phyloP scores from a whole-genome alignment of 148 eudicot genomes.

The Fagopyrum tataricum region DNA sequence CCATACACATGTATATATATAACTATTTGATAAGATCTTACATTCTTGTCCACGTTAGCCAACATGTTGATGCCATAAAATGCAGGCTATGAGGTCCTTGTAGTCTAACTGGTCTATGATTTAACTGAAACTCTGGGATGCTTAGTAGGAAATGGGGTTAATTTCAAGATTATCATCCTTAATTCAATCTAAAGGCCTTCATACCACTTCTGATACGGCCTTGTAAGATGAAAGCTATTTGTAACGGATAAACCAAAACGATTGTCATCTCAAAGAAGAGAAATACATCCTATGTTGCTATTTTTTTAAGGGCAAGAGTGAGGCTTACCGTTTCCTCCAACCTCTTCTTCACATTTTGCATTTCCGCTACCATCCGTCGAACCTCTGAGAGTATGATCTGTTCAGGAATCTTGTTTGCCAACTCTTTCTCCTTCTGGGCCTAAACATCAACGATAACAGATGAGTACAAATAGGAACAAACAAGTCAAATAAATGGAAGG shows the following conservation, averaged over 20 bases:
- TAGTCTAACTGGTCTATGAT: no score
- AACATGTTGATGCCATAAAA: no score
- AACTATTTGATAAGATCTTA: no score
- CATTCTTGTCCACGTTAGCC: no score
- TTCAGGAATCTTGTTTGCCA: slow-evolving; percentile 66
- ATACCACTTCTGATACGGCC: no score
- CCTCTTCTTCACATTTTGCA: slow-evolving; percentile 77
- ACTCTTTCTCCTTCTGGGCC: slow-evolving; percentile 64
- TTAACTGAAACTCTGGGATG: no score
- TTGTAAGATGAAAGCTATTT: not conserved
- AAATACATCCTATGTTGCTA: not conserved
- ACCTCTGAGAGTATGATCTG: slow-evolving; percentile 84
- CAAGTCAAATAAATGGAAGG: not conserved
- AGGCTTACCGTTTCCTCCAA: slow-evolving; percentile 70
- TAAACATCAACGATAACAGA: slow-evolving; percentile 16
- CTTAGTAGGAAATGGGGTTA: no score
- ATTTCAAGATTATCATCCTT: no score
- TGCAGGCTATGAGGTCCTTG: no score
- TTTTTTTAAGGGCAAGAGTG: not conserved
- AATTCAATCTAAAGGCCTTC: no score
- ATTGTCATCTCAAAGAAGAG: not conserved
- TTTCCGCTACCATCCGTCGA: slow-evolving; percentile 87
- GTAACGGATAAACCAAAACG: not conserved
- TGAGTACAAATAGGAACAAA: slow-evolving; percentile 10
- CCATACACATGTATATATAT: no score